Percentiles rank a stretch among this genome's conserved stretches.
Conservation (phyloP, 1,139 yeast species). For the Lodderomyces oxycetoniae region DNA sequence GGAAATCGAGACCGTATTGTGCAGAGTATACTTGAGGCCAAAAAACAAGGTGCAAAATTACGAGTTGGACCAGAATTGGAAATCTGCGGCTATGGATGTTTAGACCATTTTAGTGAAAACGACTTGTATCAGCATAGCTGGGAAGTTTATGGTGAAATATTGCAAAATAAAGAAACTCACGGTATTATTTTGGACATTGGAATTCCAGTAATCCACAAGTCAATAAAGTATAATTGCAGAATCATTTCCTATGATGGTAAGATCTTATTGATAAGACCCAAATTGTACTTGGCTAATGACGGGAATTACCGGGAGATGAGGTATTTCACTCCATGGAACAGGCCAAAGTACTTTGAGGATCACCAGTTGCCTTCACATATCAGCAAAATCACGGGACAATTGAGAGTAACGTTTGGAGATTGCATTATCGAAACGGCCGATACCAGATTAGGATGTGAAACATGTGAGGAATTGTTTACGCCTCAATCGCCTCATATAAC, state of each 20-base stretch:
- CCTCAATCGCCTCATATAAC: constrained; percentile 93
- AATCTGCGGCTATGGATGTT: constrained; percentile 90
- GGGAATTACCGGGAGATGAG: constrained; percentile 98
- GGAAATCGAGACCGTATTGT: constrained; percentile 91
- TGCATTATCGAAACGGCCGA: constrained; percentile 79
- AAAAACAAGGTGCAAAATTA: constrained; percentile 66
- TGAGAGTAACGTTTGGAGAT: constrained; percentile 77
- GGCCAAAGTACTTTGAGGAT: constrained; percentile 68
- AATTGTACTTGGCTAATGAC: constrained; percentile 88
- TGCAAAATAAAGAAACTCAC: constrained; percentile 58
- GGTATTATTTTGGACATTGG: constrained; percentile 88
- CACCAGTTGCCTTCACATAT: constrained; percentile 67
- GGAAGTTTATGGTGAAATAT: constrained; percentile 84
- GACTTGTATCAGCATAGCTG: constrained; percentile 88
- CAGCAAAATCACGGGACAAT: constrained; percentile 59
- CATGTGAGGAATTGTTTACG: constrained; percentile 95
- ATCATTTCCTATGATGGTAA: constrained; percentile 73
- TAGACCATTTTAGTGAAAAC: constrained; percentile 90
- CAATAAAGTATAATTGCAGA: constrained; percentile 88
- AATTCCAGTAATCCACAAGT: constrained; percentile 85
- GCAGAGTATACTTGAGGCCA: constrained; percentile 74
- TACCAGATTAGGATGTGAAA: constrained; percentile 89
- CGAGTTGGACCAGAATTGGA: constrained; percentile 98
- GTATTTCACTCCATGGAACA: constrained; percentile 90
- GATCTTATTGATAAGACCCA: constrained; percentile 84